phyloP scores from a whole-genome alignment of 768 basidiomycete species.

The Sporobolomyces pararoseus region DNA sequence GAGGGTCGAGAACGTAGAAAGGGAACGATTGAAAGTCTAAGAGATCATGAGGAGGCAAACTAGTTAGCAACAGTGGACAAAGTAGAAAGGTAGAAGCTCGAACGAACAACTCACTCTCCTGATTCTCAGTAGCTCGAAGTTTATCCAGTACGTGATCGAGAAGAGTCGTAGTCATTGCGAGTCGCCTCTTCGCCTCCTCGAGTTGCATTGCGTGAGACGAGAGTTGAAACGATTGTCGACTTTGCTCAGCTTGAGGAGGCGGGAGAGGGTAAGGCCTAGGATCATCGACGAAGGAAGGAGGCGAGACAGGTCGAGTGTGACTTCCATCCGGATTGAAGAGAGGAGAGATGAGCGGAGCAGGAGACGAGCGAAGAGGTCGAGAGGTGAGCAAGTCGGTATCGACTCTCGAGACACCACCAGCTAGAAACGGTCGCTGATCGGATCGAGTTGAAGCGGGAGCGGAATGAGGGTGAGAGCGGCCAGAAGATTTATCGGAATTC shows the following conservation, averaged over 20 bases:
- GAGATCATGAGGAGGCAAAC: background rate
- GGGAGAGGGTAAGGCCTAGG: background rate
- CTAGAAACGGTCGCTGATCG: no score
- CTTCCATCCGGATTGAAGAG: slow-evolving; percentile 7
- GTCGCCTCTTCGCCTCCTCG: slow-evolving; percentile 70
- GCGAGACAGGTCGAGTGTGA: slow-evolving; percentile 2
- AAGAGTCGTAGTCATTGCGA: slow-evolving; percentile 77
- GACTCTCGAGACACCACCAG: no score
- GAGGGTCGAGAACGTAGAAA: slow-evolving; percentile 16
- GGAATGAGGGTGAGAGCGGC: background rate
- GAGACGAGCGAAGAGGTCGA: background rate
- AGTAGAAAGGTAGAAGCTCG: background rate
- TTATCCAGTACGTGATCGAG: slow-evolving; percentile 84
- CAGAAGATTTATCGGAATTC: background rate
- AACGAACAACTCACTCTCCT: background rate
- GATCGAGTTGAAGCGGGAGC: background rate
- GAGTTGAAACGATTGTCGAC: slow-evolving; percentile 61
- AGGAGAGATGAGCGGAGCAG: background rate
- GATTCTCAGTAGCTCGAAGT: slow-evolving; percentile 58
- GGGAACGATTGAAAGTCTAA: background rate
- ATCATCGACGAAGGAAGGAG: background rate
- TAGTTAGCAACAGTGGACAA: background rate
- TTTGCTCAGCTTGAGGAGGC: slow-evolving; percentile 72
- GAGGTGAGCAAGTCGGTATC: background rate
- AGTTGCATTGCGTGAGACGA: slow-evolving; percentile 54